Evolutionary conservation across 2,329 filamentous ascomycete species (phyloP), one percentile per base, ranked within the genome.

Genomic region (Aspergillus caelatus): DNA sequence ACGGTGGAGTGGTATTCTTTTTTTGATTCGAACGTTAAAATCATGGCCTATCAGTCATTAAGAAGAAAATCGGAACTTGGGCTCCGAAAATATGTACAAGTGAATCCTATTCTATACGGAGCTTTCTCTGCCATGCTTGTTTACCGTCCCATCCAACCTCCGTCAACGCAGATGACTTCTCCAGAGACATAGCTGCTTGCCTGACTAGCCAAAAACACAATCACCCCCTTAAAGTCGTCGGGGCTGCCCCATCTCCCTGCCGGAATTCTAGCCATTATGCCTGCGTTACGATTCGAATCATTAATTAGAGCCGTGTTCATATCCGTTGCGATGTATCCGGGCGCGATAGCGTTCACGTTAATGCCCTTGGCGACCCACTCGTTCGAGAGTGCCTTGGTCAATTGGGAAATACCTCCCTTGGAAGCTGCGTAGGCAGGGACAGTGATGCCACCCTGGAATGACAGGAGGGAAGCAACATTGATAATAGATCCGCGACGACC

Each of bases 241-340:
- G 93, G 90, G 12, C 77, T 83, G 0, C 92, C 93, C 93, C 93
- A 96, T 69, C 92, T 82, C 0, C 91, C 93, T 0, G 91, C 92
- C 0, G 93, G 93, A 71, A 97, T 97, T 62, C 93, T 83, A 39
- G 87, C 88, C 72, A 91, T 85, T 70, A 97, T 97, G 72, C 89
- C 89, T 67, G 84, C 86, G 64, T 91, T 84, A 41, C 93, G 82
- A 69, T 85, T 86, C 71, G 85, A 78, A 77, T 97, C 89, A 57
- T 89, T 86, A 50, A 96, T 86, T 72, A 97, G 79, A 3, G 93
- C 93, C 68, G 84, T 85, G 76, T 97, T 97, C 94, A 97, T 97
- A 65, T 97, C 93, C n/a, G 93, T 97, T 57, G 87, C 91, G 70
- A 96, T 92, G 78, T 97, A 97, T 0, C 93, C 93, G 0, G 93